phyloP scores from a whole-genome alignment of 1,284 basidiomycete species.

The Ganoderma sinense region DNA sequence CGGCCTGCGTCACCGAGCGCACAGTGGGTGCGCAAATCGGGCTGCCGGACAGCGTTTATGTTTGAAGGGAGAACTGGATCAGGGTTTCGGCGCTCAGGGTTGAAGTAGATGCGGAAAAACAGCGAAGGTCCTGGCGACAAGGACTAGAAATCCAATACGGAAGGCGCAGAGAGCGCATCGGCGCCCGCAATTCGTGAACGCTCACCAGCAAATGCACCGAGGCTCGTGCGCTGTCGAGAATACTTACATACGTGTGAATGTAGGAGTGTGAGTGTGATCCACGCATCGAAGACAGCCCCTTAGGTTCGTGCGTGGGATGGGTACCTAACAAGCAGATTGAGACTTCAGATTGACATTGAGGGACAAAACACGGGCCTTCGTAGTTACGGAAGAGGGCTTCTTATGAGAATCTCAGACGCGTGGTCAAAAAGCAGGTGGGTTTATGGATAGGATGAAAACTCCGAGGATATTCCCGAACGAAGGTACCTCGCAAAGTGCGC shows the following conservation, averaged over 20 bases:
- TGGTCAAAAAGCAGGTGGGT: not conserved
- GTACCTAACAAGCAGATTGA: slow-evolving; percentile 1
- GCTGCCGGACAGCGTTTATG: not conserved
- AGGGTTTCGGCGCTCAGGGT: not conserved
- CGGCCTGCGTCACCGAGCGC: slow-evolving; percentile 1
- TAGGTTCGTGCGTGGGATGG: not conserved
- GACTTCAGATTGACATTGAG: not conserved
- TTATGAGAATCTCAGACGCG: not conserved
- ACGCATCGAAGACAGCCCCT: not conserved
- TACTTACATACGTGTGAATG: slow-evolving; percentile 1
- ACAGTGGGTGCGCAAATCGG: not conserved
- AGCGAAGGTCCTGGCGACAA: not conserved
- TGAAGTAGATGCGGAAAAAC: not conserved
- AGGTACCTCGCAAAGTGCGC: not conserved
- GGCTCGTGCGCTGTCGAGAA: not conserved
- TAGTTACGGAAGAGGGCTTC: slow-evolving; percentile 4
- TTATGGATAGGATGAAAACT: not conserved
- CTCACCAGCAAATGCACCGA: not conserved
- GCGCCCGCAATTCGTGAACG: not conserved
- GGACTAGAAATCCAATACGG: not conserved
- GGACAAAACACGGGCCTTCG: not conserved
- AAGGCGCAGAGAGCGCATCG: not conserved
- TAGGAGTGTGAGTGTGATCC: not conserved
- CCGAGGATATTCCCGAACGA: not conserved
- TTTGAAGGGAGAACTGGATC: not conserved